Evolutionary conservation across 768 basidiomycete genomes (phyloP), one percentile per base, ranked within the genome.

Genomic region (Crassisporium funariophilum): DNA sequence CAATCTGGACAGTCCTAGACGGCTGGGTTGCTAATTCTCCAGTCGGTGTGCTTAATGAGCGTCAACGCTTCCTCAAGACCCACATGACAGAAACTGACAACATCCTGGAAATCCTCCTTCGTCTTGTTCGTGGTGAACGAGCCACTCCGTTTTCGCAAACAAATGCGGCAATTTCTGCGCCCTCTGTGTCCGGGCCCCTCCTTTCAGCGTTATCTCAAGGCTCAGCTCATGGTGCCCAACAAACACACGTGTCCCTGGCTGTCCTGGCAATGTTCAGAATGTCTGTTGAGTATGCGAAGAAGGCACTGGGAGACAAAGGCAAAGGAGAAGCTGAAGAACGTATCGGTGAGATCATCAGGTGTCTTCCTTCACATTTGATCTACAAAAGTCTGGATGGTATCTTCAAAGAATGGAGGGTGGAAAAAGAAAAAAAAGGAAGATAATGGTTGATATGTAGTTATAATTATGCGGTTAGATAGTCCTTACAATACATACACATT

Each of bases 371-470:
- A 22, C 87, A 91, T 63, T 72, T 95, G 55, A 78, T 95, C 50
- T 89, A 91, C 71, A 91, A 91, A 70, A 91, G 89, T 60, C 66
- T 98, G 64, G 97, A 99, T 68, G 89, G 90, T 22, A 89, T 98
- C 58, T 98, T 94, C 72, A 91, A 90, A 62, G 93, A 95, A 62
- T 91, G 89, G 89, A 75, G 83, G 60, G 83, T 83, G 44, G 86
- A 88, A 57, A 91, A 88, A 73, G 90, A 89, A 67, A 91, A 88
- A 73, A 91, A 89, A 67, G 83, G 84, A 35, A 69, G 84, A 33
- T 78, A 65, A 67, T 50, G 21, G 29, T 24, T 44, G 31, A 33
- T 24, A 15, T 42, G 36, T 41, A 50, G 40, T 40, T 34, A 35
- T 47, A n/a, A 42, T 48, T 25, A 11, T 27, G 49, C 21, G 21